These are phyloP conservation scores for Crithidia brevicula DNA, from an alignment of 208 protist species.

Conservation along the genomic window DNA sequence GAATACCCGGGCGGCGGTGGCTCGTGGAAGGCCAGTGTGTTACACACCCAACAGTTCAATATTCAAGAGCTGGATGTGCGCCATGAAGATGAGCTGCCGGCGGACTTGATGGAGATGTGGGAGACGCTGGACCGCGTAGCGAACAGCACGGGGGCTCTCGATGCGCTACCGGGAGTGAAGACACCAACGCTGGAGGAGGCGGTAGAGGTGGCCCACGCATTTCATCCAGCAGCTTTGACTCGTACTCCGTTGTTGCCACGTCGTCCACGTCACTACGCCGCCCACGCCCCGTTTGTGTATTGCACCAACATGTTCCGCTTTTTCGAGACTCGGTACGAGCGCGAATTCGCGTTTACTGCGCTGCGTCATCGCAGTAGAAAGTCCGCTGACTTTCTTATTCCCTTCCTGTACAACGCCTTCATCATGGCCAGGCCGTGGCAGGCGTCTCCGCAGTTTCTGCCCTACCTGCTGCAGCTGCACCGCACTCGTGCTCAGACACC, in stretches of 20 bases:
- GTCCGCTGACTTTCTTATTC: slow-evolving; percentile 39
- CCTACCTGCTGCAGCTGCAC: slow-evolving; percentile 35
- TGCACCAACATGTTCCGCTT: slow-evolving; percentile 58
- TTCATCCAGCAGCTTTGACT: not conserved
- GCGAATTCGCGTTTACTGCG: slow-evolving; percentile 30
- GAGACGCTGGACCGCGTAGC: not conserved
- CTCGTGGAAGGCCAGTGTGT: slow-evolving; percentile 34
- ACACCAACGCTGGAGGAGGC: not conserved
- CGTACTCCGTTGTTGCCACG: not conserved
- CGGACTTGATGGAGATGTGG: slow-evolving; percentile 23
- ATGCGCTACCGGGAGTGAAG: not conserved
- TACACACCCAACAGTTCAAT: slow-evolving; percentile 44
- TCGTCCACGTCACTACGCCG: slow-evolving; percentile 42
- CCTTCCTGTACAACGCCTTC: slow-evolving; percentile 70
- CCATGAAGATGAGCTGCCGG: slow-evolving; percentile 31
- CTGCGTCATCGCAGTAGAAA: slow-evolving; percentile 31
- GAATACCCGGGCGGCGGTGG: not conserved
- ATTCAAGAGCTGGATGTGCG: slow-evolving; percentile 36
- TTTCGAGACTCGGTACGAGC: slow-evolving; percentile 42
- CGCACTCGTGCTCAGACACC: not conserved
- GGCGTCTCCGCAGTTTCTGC: slow-evolving; percentile 51
- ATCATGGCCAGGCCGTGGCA: slow-evolving; percentile 61
- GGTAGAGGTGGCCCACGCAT: not conserved
- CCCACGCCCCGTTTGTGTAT: slow-evolving; percentile 67
- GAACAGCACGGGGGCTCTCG: not conserved